Percentiles rank a stretch among this genome's conserved stretches.
Conservation (phyloP, 176 grass and related monocot genomes). For the Triticum dicoccoides region DNA sequence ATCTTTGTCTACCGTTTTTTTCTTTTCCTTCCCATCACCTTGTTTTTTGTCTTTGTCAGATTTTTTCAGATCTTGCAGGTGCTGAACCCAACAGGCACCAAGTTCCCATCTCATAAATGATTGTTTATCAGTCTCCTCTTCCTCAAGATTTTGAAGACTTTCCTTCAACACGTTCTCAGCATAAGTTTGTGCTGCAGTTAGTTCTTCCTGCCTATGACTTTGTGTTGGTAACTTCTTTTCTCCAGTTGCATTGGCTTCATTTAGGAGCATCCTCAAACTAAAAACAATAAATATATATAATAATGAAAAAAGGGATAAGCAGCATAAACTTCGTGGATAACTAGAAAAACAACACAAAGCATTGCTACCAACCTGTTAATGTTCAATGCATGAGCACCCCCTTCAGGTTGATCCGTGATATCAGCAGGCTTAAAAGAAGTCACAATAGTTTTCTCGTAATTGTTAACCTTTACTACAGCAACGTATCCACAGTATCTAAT, state of each 20-base stretch:
- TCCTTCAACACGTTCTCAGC: constrained; percentile 79
- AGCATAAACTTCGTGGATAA: constrained; percentile 23
- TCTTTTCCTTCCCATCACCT: constrained; percentile 80
- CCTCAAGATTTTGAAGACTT: constrained; percentile 67
- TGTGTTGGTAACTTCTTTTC: constrained; percentile 66
- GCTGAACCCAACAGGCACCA: constrained; percentile 98
- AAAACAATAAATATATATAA: constrained; percentile 33
- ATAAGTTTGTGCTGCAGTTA: constrained; percentile 57
- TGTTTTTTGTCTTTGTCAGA: constrained; percentile 91
- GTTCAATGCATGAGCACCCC: constrained; percentile 95
- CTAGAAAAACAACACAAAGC: constrained; percentile 27
- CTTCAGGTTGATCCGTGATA: constrained; percentile 88
- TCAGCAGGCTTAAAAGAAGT: constrained; percentile 50
- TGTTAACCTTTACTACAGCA: constrained; percentile 82
- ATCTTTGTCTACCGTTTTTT: constrained; percentile 57
- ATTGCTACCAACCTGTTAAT: constrained; percentile 75
- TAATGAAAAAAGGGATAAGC: constrained; percentile 24
- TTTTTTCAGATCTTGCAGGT: constrained; percentile 98
- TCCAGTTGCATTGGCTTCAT: constrained; percentile 56
- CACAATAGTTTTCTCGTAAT: constrained; percentile 53
- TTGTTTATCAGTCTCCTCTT: constrained; percentile 51
- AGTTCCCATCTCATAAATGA: constrained; percentile 96
- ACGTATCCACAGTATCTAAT: constrained; percentile 90
- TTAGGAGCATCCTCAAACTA: constrained; percentile 98
- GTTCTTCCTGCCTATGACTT: constrained; percentile 77